Conservation (phyloP, 257 asterid genomes). For the Datura wrightii region DNA sequence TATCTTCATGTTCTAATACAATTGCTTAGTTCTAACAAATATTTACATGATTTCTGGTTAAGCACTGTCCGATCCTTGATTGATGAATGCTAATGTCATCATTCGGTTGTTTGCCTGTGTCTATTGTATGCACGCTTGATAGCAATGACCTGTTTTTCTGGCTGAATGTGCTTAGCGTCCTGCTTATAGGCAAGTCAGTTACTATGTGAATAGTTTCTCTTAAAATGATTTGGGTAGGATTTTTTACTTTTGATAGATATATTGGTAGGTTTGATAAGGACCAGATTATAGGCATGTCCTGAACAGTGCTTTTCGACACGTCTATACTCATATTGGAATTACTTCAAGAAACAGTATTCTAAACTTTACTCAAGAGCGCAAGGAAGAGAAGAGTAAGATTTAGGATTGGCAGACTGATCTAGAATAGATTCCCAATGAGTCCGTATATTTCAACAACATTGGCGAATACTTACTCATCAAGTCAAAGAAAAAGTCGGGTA, state of each 20-base stretch:
- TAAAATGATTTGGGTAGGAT: neutral
- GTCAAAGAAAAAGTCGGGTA: neutral
- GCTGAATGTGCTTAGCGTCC: neutral
- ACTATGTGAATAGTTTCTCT: too few relatives aligned
- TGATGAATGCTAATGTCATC: conserved; percentile 11
- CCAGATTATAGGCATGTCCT: neutral
- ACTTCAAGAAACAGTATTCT: too few relatives aligned
- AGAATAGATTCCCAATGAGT: neutral
- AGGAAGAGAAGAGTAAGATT: neutral
- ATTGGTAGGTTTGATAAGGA: neutral
- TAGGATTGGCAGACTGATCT: neutral
- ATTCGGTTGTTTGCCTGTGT: neutral
- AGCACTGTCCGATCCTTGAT: neutral
- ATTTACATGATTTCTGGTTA: neutral
- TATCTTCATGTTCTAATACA: neutral
- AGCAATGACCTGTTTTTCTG: neutral
- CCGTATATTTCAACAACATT: neutral
- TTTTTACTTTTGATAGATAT: neutral
- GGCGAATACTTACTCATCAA: neutral
- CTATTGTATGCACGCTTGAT: neutral
- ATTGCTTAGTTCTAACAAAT: neutral
- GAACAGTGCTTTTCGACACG: neutral
- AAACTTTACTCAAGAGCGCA: neutral
- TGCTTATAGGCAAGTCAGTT: neutral
- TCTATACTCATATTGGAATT: neutral